These are phyloP conservation scores for Scleroderma citrinum DNA, from an alignment of 768 basidiomycete genomes.

Conservation along the genomic window DNA sequence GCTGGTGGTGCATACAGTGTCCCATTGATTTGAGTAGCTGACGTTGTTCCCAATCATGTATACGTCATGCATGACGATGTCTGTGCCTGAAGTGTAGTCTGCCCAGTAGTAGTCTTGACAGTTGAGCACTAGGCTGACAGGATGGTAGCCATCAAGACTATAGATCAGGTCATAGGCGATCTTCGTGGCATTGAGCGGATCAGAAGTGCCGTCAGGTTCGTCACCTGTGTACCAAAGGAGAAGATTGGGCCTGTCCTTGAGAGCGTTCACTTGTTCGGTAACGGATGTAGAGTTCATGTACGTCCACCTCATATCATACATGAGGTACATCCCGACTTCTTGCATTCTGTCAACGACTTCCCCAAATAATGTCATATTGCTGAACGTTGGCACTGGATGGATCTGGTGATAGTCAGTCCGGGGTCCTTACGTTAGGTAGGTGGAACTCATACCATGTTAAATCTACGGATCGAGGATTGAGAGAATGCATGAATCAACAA, in stretches of 20 bases:
- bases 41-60: constrained; percentile 50
- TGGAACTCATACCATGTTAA: constrained; percentile 29
- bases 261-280: constrained; percentile 58
- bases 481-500: constrained; percentile 1
- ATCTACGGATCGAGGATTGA: constrained; percentile 1
- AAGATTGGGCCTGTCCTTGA: constrained; percentile 64
- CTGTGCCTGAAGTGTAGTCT: constrained; percentile 54
- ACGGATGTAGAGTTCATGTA: constrained; percentile 64
- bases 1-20: constrained; percentile 54
- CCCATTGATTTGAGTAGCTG: constrained; percentile 55
- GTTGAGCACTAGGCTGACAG: constrained; percentile 59
- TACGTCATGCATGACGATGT: constrained; percentile 66
- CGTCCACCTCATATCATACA: constrained; percentile 78
- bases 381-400: constrained; percentile 66
- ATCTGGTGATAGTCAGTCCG: constrained; percentile 33
- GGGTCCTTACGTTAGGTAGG: neutral
- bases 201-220: constrained; percentile 66
- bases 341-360: constrained; percentile 66
- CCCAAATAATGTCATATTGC: constrained; percentile 51
- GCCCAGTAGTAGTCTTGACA: constrained; percentile 63
- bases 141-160: constrained; percentile 60
- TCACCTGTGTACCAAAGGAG: constrained; percentile 72
- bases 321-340: constrained; percentile 61
- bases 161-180: constrained; percentile 52
- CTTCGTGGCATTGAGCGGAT: constrained; percentile 53